Base-by-base conservation (phyloP, 345 rosid genomes). In the Ceriops decandra region DNA sequence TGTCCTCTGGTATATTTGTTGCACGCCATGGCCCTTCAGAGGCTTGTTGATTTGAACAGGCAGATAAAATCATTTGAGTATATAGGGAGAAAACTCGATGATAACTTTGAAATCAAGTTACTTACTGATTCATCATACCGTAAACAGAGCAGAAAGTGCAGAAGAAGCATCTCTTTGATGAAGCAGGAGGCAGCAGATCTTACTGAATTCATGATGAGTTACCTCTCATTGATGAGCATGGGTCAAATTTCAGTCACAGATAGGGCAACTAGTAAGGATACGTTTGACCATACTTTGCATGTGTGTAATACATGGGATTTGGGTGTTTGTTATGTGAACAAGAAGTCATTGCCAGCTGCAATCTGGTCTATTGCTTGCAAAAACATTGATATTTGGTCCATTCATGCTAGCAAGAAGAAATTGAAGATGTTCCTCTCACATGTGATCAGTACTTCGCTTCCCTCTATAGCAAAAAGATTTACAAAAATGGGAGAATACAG, bases 31-130 rank as follows among this genome's bases (percentile, higher is more conserved):
- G 82, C 85, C 72, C 76, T 95, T 76, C 98, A 90, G 84, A 87
- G 97, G 80, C 92, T 91, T 73, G 86, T 71, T 74, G 98, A 95
- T 83, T 70, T 95, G 87, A 91, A 88, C 72, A 87, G 89, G 83
- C 80, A 78, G 77, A 83, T 86, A 62, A 88, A 82, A 27, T 84
- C 92, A 71, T 83, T 82, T 32, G 86, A 80, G 70, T 95, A 87
- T 80, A 60, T 88, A 64, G 81, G 80, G 75, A 81, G 82, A 72
- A 80, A 77, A 27, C 82, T 66, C 76, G 82, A 74, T 64, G 69
- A 66, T 80, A 59, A 66, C 65, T 59, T 82, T 56, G 72, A 81
- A 71, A 73, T 38, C 76, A 72, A 84, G 75, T 62, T 74, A 80
- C 70, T 83, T 72, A 86, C 76, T 58, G 81, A 78, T 66, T 72